Evolutionary conservation across 805 yeast genomes (phyloP).

Genomic region (Saccharomycopsis sp.): DNA sequence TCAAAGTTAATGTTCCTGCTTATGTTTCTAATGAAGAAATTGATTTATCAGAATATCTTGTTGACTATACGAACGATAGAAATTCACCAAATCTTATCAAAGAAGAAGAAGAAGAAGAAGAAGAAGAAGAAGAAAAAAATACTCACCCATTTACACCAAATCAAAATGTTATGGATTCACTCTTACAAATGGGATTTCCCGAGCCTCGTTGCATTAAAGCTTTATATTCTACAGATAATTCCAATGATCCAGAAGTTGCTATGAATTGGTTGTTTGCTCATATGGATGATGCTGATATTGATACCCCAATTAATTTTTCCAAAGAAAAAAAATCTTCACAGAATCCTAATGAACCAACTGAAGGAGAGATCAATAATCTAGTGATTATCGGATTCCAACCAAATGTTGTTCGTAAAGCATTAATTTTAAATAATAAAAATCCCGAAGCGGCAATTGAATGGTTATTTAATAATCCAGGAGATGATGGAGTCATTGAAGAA

Average conservation of each 20-base stretch:
- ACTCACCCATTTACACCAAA: conserved; percentile 50
- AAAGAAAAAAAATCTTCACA: conserved; percentile 5
- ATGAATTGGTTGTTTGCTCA: conserved; percentile 87
- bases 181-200: conserved; percentile 84
- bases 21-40: conserved; percentile 34
- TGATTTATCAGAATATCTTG: conserved; percentile 31
- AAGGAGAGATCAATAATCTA: conserved; percentile 37
- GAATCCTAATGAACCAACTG: conserved; percentile 21
- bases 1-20: conserved; percentile 69
- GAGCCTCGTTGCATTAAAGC: conserved; percentile 56
- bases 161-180: conserved; percentile 38
- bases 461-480: conserved; percentile 78
- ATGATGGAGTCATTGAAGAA: conserved; percentile 45
- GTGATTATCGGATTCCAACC: conserved; percentile 70
- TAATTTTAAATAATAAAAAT: conserved; percentile 46
- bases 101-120: conserved; percentile 22
- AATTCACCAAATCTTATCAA: conserved; percentile 33
- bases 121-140: conserved; percentile 12
- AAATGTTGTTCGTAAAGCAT: conserved; percentile 62
- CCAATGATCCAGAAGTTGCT: conserved; percentile 49
- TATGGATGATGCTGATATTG: conserved; percentile 75
- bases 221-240: conserved; percentile 61
- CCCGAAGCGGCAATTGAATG: conserved; percentile 80
- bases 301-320: conserved; percentile 38
- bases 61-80: conserved; percentile 7